Conservation (phyloP, 352 stramenopile species). For the Phytophthora sp. region DNA sequence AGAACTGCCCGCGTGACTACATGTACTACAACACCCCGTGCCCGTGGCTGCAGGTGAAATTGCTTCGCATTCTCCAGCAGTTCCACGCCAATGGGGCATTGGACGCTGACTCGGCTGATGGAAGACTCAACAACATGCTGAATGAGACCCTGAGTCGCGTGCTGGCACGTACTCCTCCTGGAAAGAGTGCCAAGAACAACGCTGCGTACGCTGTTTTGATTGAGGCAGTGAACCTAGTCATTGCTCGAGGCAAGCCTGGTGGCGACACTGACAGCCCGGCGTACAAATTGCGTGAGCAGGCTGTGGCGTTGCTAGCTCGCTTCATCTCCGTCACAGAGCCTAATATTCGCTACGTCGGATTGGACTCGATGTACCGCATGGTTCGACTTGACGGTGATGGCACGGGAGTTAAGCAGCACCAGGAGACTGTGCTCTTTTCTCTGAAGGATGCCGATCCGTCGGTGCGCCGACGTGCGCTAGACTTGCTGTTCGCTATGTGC, state of each 20-base stretch:
- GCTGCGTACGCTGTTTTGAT: conserved; percentile 97
- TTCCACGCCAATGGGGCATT: conserved; percentile 73
- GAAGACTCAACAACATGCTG: conserved; percentile 68
- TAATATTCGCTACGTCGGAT: conserved; percentile 98
- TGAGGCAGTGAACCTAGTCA: conserved; percentile 98
- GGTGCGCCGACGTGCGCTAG: conserved; percentile 94
- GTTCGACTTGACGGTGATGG: conserved; percentile 88
- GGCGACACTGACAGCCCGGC: conserved; percentile 42
- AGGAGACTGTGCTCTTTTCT: conserved; percentile 95
- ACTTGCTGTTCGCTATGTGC: conserved; percentile 99
- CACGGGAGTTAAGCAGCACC: conserved; percentile 93
- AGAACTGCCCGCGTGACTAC: conserved; percentile 94
- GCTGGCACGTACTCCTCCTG: conserved; percentile 87
- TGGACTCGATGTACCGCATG: conserved; percentile 97
- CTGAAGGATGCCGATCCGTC: conserved; percentile 97
- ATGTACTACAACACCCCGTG: conserved; percentile 97
- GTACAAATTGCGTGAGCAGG: conserved; percentile 88
- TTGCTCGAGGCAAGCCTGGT: conserved; percentile 90
- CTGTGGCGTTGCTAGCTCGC: conserved; percentile 94
- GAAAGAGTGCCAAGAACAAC: conserved; percentile 94
- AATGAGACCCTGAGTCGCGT: conserved; percentile 93
- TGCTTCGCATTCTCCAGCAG: conserved; percentile 94
- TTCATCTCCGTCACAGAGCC: conserved; percentile 98
- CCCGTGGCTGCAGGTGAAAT: conserved; percentile 96
- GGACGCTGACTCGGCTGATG: conserved; percentile 45